These are phyloP conservation scores for Tetrapisispora namnaoensis DNA, from an alignment of 805 yeast genomes.

Conservation along the genomic window DNA sequence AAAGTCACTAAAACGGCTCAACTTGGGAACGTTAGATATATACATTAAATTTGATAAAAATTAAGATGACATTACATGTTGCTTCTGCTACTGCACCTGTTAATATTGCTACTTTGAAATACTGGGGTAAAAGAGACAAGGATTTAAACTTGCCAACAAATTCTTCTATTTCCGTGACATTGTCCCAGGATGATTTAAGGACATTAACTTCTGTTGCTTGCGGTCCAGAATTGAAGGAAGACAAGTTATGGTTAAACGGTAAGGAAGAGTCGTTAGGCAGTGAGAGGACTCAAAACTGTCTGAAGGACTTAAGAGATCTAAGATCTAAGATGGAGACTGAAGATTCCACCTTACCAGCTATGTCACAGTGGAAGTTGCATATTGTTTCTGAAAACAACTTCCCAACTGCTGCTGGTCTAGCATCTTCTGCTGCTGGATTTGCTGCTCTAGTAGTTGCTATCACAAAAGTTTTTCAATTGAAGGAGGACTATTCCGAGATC, in stretches of 20 bases:
- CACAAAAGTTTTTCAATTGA: slow-evolving; percentile 73
- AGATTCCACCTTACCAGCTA: slow-evolving; percentile 46
- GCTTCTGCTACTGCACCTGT: slow-evolving; percentile 95
- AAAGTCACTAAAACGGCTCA: too few relatives aligned
- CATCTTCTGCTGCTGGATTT: slow-evolving; percentile 97
- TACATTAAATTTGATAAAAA: too few relatives aligned
- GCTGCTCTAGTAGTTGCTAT: slow-evolving; percentile 92
- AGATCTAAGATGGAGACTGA: slow-evolving; percentile 51
- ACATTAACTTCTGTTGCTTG: slow-evolving; percentile 87
- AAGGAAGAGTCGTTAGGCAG: slow-evolving; percentile 58
- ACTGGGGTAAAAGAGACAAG: slow-evolving; percentile 97
- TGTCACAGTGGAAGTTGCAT: slow-evolving; percentile 57
- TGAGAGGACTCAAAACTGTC: slow-evolving; percentile 59
- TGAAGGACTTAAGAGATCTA: slow-evolving; percentile 60
- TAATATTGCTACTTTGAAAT: slow-evolving; percentile 92
- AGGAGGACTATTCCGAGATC: slow-evolving; percentile 75
- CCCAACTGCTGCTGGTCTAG: slow-evolving; percentile 98
- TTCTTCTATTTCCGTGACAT: slow-evolving; percentile 89
- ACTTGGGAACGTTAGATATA: too few relatives aligned
- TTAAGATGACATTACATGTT: slow-evolving; percentile 43
- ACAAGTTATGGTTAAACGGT: slow-evolving; percentile 83
- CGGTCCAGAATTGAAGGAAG: slow-evolving; percentile 43
- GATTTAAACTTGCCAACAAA: slow-evolving; percentile 87
- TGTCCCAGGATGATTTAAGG: slow-evolving; percentile 81
- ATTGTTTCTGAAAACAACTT: slow-evolving; percentile 92